A percentile compares a stretch with the other conserved stretches of the same genome.
phyloP scores from a whole-genome alignment of 2,329 filamentous ascomycete genomes.

The Capronia americana region DNA sequence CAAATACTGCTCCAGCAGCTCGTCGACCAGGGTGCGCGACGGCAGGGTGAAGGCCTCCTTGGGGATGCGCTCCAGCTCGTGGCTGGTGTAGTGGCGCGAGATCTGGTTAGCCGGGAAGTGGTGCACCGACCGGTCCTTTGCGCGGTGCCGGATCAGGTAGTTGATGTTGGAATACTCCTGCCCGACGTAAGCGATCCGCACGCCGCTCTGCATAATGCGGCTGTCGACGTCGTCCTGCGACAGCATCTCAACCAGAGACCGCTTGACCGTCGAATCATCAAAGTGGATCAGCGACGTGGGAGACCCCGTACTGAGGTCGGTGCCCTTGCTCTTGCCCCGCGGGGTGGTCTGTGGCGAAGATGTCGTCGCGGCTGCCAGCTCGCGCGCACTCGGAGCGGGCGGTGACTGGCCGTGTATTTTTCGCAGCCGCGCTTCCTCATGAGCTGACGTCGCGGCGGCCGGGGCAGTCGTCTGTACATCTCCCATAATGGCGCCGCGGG shows the following conservation, averaged over 20 bases:
- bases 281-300: conserved; percentile 7
- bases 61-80: background rate
- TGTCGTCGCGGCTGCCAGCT: too few species aligned
- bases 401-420: too few species aligned
- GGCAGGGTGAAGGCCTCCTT: conserved; percentile 20
- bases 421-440: too few species aligned
- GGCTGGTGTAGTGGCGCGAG: background rate
- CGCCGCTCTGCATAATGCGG: conserved; percentile 11
- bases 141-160: conserved; percentile 17
- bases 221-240: conserved; percentile 16
- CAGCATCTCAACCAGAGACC: conserved; percentile 16
- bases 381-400: too few species aligned
- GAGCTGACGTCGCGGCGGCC: too few species aligned
- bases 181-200: conserved; percentile 14
- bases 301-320: too few species aligned
- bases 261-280: conserved; percentile 14
- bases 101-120: conserved; percentile 7
- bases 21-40: conserved; percentile 41
- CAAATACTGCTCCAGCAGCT: conserved; percentile 60
- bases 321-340: too few species aligned
- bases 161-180: conserved; percentile 16
- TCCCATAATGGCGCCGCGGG: too few species aligned
- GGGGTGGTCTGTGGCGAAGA: too few species aligned
- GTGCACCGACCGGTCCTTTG: conserved; percentile 9
- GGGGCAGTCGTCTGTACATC: too few species aligned